These are phyloP conservation scores for Botryotinia narcissicola DNA, from an alignment of 2,329 filamentous ascomycete species.

Conservation along the genomic window DNA sequence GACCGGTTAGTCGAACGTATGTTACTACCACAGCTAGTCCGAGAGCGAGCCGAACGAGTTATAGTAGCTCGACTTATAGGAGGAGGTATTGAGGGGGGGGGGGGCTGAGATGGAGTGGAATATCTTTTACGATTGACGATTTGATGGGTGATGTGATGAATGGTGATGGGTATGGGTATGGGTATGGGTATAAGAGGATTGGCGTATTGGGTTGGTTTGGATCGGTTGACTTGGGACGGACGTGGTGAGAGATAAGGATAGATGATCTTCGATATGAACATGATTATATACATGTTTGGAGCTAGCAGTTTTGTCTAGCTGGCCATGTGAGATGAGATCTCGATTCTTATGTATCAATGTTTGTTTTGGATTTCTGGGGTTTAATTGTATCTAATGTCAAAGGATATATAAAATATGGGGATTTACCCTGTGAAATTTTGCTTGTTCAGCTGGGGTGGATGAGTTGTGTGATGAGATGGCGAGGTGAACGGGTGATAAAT, in stretches of 20 bases:
- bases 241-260: neutral
- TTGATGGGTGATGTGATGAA: neutral
- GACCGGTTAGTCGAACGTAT: neutral
- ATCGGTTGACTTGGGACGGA: neutral
- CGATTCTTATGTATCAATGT: neutral
- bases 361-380: neutral
- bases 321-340: neutral
- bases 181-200: neutral
- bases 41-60: slow-evolving; percentile 4
- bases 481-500: neutral
- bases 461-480: neutral
- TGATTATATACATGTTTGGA: neutral
- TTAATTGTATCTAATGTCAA: neutral
- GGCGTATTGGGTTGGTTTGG: neutral
- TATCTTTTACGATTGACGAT: neutral
- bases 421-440: neutral
- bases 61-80: neutral
- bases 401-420: neutral
- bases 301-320: neutral
- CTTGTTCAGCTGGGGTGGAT: no score
- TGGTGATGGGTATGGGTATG: neutral
- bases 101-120: neutral
- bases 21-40: neutral
- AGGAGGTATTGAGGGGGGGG: neutral
- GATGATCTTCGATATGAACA: neutral